Base-by-base conservation (phyloP, 2,329 filamentous ascomycete species). In the Cercospora zeae-maydis region DNA sequence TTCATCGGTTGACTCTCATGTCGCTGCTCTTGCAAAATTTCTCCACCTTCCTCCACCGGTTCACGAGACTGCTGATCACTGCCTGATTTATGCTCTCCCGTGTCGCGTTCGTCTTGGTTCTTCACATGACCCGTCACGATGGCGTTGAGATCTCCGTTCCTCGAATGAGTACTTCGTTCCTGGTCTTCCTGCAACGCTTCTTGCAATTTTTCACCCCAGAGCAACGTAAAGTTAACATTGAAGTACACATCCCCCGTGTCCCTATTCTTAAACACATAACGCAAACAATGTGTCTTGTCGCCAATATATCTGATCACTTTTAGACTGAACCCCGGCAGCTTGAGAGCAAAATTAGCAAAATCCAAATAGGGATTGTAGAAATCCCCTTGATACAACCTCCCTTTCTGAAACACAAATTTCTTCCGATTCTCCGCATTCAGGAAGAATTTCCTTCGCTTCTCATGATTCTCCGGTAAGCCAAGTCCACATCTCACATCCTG, bases 301-400 rank as follows among this genome's bases (percentile, higher is more conserved):
- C 79, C 79, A 45, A 81, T 75, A 60, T 81, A 81, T 66, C 75
- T 77, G 47, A 78, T 75, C 3, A 81, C 78, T 13, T 74, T 75
- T 27, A 81, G 74, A 2, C 73, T 76, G 58, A 81, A 80, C 0
- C 79, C 80, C 0, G 79, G 80, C 14, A 82, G 64, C 59, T 78
- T 76, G 2, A 82, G 63, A 2, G 75, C 71, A 62, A 80, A 80
- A 49, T 79, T 79, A 0, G 77, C 75, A 68, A 81, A 82, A 64
- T 81, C 79, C 4, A 82, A 67, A 67, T 81, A 80, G 21, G 78
- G 78, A 58, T 82, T 82, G 72, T 78, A 80, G 63, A 82, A 81
- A 60, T 82, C 80, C 0, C 71, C 78, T 39, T 78, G 74, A 59
- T 82, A 81, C 59, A 77, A 59, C 19, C 80, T 62, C 0, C 76